Evolutionary conservation across 441 rosid genomes (phyloP).

Genomic region (Euphorbia corollata): DNA sequence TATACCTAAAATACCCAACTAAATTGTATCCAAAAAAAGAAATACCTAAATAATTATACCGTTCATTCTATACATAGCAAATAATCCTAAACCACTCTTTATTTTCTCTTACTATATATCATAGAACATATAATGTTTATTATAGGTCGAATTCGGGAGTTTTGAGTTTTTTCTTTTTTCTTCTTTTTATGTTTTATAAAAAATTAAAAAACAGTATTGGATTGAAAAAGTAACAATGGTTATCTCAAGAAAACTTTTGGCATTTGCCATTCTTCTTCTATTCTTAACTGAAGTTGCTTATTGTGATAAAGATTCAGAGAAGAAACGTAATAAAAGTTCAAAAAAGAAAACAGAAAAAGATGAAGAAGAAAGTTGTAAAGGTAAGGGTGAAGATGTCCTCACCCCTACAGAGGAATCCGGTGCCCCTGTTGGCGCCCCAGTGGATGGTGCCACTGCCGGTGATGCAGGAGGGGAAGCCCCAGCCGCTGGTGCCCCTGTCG

Average conservation of each 20-base stretch:
- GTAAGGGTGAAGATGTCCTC: not conserved
- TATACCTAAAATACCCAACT: not conserved
- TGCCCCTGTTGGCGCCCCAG: not conserved
- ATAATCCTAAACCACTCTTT: not conserved
- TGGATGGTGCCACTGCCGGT: not conserved
- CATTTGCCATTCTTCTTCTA: constrained; percentile 27
- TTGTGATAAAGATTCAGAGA: not conserved
- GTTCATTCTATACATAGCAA: not conserved
- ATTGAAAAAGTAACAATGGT: constrained; percentile 14
- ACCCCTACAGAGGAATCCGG: not conserved
- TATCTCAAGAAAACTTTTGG: constrained; percentile 16
- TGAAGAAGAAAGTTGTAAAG: not conserved
- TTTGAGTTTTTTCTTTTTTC: not conserved
- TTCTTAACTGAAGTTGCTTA: constrained; percentile 17
- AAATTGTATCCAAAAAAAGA: not conserved
- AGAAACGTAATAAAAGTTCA: not conserved
- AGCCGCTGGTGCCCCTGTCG: no score
- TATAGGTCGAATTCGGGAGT: not conserved
- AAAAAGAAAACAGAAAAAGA: not conserved
- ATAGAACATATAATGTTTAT: not conserved
- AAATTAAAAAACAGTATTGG: not conserved
- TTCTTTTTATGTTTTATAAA: not conserved
- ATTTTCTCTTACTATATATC: not conserved
- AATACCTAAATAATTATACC: not conserved
- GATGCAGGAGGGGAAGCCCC: no score